Percentiles rank a stretch among this genome's conserved stretches.
Evolutionary conservation across 176 grass and related monocot genomes (phyloP).

Genomic region (Avena insularis): DNA sequence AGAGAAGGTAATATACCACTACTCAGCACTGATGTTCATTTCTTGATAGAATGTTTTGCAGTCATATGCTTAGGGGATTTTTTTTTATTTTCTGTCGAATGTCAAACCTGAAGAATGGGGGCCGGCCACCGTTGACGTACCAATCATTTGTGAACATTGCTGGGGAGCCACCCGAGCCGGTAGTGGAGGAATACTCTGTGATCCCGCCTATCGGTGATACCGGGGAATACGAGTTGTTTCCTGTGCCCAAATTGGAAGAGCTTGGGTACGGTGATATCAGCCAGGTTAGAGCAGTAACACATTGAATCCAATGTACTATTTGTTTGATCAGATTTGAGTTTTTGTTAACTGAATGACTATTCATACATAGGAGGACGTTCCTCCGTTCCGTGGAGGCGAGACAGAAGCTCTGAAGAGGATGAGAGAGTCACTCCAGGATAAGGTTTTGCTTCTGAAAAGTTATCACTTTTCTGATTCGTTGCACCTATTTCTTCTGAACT

Average conservation of each 20-base stretch:
- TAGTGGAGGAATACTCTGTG: slow-evolving; percentile 59
- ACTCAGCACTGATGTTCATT: neutral
- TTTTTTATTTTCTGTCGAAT: neutral
- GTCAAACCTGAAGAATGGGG: slow-evolving; percentile 59
- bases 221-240: slow-evolving; percentile 58
- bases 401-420: slow-evolving; percentile 81
- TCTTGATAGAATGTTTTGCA: slow-evolving; percentile 26
- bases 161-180: slow-evolving; percentile 55
- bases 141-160: slow-evolving; percentile 70
- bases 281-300: slow-evolving; percentile 43
- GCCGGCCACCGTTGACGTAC: slow-evolving; percentile 73
- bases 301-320: neutral
- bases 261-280: slow-evolving; percentile 85
- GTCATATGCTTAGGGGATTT: neutral
- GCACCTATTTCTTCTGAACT: neutral
- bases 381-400: slow-evolving; percentile 72
- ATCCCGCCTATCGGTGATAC: slow-evolving; percentile 75
- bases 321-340: neutral
- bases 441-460: slow-evolving; percentile 46
- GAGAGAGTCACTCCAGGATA: slow-evolving; percentile 70
- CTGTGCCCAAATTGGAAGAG: slow-evolving; percentile 68
- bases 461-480: neutral
- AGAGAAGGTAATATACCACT: slow-evolving; percentile 61
- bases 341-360: neutral
- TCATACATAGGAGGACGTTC: slow-evolving; percentile 71